Conservation (phyloP, 129 eudicot genomes). For the Lactuca sativa region DNA sequence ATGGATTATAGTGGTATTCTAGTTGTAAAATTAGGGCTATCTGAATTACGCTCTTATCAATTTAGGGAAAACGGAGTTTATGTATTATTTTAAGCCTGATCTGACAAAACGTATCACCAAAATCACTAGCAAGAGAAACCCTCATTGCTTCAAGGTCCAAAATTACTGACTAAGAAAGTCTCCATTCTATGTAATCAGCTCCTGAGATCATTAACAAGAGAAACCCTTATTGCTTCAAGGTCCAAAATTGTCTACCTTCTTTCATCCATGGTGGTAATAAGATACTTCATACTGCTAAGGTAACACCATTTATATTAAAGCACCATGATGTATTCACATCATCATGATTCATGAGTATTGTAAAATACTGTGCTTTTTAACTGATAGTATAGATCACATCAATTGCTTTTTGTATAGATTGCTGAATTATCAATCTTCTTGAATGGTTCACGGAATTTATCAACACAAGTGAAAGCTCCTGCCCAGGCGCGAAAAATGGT, state of each 20-base stretch:
- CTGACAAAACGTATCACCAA: neutral
- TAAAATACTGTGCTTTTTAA: neutral
- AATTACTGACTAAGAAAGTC: slow-evolving; percentile 9
- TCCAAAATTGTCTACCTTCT: slow-evolving; percentile 25
- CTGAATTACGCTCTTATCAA: neutral
- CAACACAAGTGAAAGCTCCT: slow-evolving; percentile 64
- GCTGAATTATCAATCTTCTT: slow-evolving; percentile 37
- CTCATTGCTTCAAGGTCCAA: slow-evolving; percentile 36
- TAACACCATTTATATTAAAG: slow-evolving; percentile 20
- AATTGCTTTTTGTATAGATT: slow-evolving; percentile 46
- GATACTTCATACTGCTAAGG: slow-evolving; percentile 40
- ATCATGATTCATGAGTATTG: slow-evolving; percentile 12
- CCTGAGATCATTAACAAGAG: slow-evolving; percentile 29
- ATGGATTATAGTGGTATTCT: neutral
- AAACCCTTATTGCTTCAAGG: slow-evolving; percentile 33
- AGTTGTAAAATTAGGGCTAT: slow-evolving; percentile 11
- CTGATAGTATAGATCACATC: slow-evolving; percentile 8
- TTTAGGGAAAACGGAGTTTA: slow-evolving; percentile 9
- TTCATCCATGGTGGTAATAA: slow-evolving; percentile 36
- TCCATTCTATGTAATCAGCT: slow-evolving; percentile 30
- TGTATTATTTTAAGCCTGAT: neutral
- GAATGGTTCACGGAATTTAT: slow-evolving; percentile 38
- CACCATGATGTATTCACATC: neutral
- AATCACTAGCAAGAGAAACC: slow-evolving; percentile 14
- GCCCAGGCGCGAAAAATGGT: slow-evolving; percentile 74